phyloP scores from a whole-genome alignment of 495 filamentous ascomycete genomes.

The Lophiostoma macrostomum region DNA sequence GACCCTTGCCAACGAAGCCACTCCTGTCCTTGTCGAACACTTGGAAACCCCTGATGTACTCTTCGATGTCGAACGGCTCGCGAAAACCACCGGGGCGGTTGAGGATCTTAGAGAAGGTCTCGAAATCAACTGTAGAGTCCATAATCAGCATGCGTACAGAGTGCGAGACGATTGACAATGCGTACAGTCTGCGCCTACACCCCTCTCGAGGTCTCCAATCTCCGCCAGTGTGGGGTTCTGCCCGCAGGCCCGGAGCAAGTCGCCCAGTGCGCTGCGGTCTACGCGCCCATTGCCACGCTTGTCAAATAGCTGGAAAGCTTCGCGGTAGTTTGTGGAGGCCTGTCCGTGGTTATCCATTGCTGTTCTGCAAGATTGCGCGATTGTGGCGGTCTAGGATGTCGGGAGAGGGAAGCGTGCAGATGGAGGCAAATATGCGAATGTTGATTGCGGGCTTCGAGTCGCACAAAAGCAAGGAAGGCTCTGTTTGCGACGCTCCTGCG shows the following conservation, averaged over 20 bases:
- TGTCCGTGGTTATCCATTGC: constrained; percentile 41
- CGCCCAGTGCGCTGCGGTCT: constrained; percentile 77
- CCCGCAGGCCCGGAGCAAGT: constrained; percentile 91
- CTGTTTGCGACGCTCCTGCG: too few relatives aligned
- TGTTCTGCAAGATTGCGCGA: constrained; percentile 1
- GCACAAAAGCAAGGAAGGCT: too few relatives aligned
- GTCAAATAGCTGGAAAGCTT: constrained; percentile 99
- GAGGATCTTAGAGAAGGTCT: constrained; percentile 89
- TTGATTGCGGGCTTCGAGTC: too few relatives aligned
- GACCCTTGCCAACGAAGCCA: constrained; percentile 94
- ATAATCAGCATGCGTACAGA: not conserved
- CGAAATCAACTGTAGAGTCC: constrained; percentile 77
- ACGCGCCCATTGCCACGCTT: constrained; percentile 95
- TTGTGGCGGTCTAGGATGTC: not conserved
- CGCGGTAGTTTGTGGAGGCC: constrained; percentile 99
- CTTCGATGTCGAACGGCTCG: constrained; percentile 93
- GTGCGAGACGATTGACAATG: too few relatives aligned
- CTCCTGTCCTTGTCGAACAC: constrained; percentile 99
- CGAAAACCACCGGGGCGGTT: constrained; percentile 98
- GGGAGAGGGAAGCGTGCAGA: not conserved
- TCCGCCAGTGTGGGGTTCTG: constrained; percentile 96
- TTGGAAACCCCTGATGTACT: constrained; percentile 97
- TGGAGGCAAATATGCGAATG: too few relatives aligned
- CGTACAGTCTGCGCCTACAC: constrained; percentile 84
- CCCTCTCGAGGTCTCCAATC: constrained; percentile 84